These are phyloP conservation scores for Calonectria ilicicola DNA, from an alignment of 2,329 filamentous ascomycete species.

Conservation along the genomic window DNA sequence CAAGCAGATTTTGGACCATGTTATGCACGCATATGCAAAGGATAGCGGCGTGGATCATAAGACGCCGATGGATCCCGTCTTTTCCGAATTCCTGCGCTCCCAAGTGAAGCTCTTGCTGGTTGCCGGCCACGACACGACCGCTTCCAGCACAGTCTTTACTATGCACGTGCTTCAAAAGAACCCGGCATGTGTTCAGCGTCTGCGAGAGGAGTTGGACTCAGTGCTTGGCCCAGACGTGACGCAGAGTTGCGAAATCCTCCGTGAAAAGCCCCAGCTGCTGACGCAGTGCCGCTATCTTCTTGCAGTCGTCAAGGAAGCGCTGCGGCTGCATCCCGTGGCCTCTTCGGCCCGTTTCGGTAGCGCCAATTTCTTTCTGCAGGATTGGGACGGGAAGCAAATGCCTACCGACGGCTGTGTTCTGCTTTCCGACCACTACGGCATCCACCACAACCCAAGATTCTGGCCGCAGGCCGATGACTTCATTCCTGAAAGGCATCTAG, in stretches of 20 bases:
- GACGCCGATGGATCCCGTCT: neutral
- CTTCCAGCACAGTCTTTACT: neutral
- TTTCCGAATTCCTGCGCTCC: neutral
- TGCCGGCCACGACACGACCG: neutral
- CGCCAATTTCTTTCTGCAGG: neutral
- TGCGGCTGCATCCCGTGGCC: neutral
- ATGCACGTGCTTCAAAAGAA: neutral
- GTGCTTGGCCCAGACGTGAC: neutral
- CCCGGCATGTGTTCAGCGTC: neutral
- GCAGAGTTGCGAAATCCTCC: neutral
- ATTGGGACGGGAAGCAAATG: neutral
- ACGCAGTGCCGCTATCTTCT: neutral
- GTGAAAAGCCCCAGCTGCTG: neutral
- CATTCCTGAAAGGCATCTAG: neutral
- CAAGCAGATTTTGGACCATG: neutral
- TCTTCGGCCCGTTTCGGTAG: neutral
- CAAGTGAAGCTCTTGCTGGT: neutral
- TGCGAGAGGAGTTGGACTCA: neutral
- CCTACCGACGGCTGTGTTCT: neutral
- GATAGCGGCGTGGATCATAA: neutral
- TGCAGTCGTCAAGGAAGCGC: neutral
- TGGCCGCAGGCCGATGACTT: neutral
- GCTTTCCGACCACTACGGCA: neutral
- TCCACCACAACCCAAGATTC: neutral
- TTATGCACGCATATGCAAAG: neutral